A percentile compares a stretch with the other conserved stretches of the same genome.
Evolutionary conservation across 345 rosid species (phyloP).

Genomic region (Citrus cavaleriei): DNA sequence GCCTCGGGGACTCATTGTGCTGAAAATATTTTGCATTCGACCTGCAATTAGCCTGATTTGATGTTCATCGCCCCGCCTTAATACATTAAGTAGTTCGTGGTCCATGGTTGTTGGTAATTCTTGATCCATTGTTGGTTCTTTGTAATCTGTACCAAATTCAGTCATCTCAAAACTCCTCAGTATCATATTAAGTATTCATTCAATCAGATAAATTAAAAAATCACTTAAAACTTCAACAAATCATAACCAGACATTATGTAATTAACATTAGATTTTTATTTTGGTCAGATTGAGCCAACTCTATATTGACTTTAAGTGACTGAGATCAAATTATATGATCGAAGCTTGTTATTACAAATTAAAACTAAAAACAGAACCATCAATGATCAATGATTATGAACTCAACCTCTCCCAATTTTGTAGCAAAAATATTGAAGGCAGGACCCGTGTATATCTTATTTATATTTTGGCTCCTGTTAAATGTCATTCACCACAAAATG

Average conservation of each 20-base stretch:
- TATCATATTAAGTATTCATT: too few relatives aligned
- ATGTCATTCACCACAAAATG: not conserved
- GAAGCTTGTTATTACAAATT: not conserved
- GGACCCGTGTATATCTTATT: too few relatives aligned
- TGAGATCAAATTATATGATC: too few relatives aligned
- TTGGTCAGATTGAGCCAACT: too few relatives aligned
- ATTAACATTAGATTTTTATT: too few relatives aligned
- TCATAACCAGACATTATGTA: too few relatives aligned
- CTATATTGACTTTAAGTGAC: too few relatives aligned
- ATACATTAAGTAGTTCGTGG: not conserved
- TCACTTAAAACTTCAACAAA: too few relatives aligned
- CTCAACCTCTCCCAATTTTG: not conserved
- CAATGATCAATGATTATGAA: not conserved
- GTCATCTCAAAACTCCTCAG: not conserved
- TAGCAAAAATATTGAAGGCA: not conserved
- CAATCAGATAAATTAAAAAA: too few relatives aligned
- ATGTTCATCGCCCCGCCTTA: not conserved
- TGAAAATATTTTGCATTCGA: not conserved
- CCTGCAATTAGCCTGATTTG: not conserved
- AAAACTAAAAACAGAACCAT: not conserved
- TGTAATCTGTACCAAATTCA: not conserved
- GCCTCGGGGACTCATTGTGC: not conserved
- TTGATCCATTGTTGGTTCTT: not conserved
- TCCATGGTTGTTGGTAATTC: not conserved
- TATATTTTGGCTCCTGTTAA: not conserved